Evolutionary conservation across 2,329 filamentous ascomycete genomes (phyloP), one percentile per base, ranked within the genome.

Genomic region (Magnaporthiopsis rhizophila): DNA sequence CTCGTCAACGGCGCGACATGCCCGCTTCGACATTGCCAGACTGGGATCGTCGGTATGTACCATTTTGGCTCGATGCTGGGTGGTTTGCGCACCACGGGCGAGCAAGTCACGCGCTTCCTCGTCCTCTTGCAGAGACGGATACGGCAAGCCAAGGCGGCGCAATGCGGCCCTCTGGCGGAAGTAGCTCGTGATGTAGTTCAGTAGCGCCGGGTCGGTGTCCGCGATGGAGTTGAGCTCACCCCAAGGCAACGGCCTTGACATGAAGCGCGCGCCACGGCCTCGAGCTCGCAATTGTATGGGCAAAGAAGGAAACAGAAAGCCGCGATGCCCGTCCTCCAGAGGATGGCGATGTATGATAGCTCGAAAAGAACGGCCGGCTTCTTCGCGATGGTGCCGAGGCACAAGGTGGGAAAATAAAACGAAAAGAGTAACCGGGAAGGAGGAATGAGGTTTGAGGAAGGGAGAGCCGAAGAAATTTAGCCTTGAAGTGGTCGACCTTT

Each of bases 21-120:
- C 18, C 45, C 21, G 45, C 45, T 24, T 24, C 21, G n/a, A 24
- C 45, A 24, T 24, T 24, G 45, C 45, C n/a, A 21, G n/a, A 24
- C 7, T 9, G 21, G 45, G 21, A 30, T 30, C 4, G 15, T 45
- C 13, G 15, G 30, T 58, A n/a, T 32, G 21, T 60, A 60, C 58
- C 58, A 60, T 60, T 60, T 32, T 60, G 32, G 58, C 32, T 21
- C 32, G 45, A 32, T 58, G 57, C 30, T 38, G 26, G 58, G 58
- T 60, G 45, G 21, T 11, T 24, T 21, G 45, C 18, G 18, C 45
- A 53, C 21, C 45, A 53, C 45, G 45, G n/a, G 45, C 45, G 45
- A 21, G 45, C 45, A 53, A 53, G 18, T 53, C 45, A 53, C 21
- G 45, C 45, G n/a, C 45, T 24, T 53, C 45, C 45, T 53, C 45